These are phyloP conservation scores for Hylodesmum podocarpum DNA, from an alignment of 306 rosid genomes.

Conservation along the genomic window DNA sequence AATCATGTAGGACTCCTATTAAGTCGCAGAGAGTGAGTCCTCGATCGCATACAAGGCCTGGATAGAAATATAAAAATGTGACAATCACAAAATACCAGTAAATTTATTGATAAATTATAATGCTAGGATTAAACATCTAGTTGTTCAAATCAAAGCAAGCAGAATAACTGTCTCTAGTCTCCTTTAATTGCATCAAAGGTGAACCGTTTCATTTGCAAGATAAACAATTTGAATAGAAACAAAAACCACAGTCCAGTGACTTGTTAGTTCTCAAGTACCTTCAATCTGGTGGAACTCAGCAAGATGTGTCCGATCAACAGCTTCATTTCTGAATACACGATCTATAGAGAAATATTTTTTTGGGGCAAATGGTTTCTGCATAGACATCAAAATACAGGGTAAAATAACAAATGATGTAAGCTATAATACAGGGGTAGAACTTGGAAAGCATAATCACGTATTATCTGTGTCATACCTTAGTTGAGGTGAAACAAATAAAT, in stretches of 20 bases:
- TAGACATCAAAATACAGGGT: slow-evolving; percentile 24
- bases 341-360: slow-evolving; percentile 93
- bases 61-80: slow-evolving; percentile 19
- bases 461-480: not conserved
- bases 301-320: slow-evolving; percentile 97
- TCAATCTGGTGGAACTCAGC: slow-evolving; percentile 99
- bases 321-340: slow-evolving; percentile 97
- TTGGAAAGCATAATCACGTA: not conserved
- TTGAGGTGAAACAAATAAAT: not conserved
- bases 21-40: slow-evolving; percentile 89
- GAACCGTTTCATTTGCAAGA: not conserved
- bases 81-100: not conserved
- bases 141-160: not conserved
- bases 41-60: slow-evolving; percentile 89
- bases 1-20: slow-evolving; percentile 82
- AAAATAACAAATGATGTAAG: not conserved
- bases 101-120: not conserved
- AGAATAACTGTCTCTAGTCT: not conserved
- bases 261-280: slow-evolving; percentile 52
- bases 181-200: not conserved
- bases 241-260: not conserved
- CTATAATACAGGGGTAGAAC: not conserved
- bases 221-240: slow-evolving; percentile 6
- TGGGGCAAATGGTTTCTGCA: slow-evolving; percentile 81
- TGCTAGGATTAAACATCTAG: not conserved